Evolutionary conservation across 2,329 filamentous ascomycete species (phyloP), one percentile per base, ranked within the genome.

Genomic region (Diaporthe caulivora): DNA sequence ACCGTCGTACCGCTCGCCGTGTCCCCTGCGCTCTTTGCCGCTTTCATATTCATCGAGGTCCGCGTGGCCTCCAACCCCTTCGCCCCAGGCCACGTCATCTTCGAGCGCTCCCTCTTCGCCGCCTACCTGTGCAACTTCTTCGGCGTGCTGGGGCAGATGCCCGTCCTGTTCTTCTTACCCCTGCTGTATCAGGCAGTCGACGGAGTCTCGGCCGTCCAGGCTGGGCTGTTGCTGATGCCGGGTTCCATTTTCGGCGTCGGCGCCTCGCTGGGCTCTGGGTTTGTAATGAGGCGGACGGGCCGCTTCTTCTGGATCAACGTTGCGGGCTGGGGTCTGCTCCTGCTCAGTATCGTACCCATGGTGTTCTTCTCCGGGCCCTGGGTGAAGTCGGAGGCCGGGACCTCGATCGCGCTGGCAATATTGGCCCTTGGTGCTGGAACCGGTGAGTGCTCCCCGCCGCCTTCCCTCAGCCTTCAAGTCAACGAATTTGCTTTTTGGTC

Each of bases 151-250:
- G 91, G 88, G 18, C 83, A 86, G 74, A 83, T 86, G 78, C 87
- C 89, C 0, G 83, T 87, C 1, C 76, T 93, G 5, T 96, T 94
- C 84, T 94, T 94, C 82, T 84, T 94, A n/a, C 93, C 94, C 1
- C 85, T 96, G 2, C 94, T 93, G 82, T 94, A 93, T 82, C 94
- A 96, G 82, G 93, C 92, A 7, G 91, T 92, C 0, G 86, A 92
- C 65, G 90, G 89, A 7, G 83, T 91, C 31, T 88, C 87, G 5
- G 92, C 94, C 1, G 91, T 92, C 0, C 81, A 86, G 70, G 89
- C 93, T 5, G 93, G 93, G 1, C 74, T 92, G 1, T 84, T 91
- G 44, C 87, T 96, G 24, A 84, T 96, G 42, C 93, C 94, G 0
- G 87, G 87, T 70, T 93, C 94, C 76, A 54, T 91, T 3, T 83